Evolutionary conservation across 805 yeast genomes (phyloP), one percentile per base, ranked within the genome.

Genomic region (Saturnispora besseyi): DNA sequence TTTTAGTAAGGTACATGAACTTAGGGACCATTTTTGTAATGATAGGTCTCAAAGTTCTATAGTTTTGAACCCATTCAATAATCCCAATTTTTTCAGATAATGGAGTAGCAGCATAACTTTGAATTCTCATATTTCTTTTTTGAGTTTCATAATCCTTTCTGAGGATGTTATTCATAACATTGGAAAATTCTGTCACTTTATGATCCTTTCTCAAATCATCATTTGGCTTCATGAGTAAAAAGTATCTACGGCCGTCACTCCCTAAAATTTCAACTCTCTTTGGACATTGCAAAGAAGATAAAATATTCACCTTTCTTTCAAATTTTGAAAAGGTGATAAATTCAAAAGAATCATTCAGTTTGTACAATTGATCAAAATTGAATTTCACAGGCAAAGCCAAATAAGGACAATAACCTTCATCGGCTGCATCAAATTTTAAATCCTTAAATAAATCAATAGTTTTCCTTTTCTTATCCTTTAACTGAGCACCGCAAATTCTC

Each of bases 141-240:
- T 83, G 76, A 0, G 97, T 82, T 44, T 84, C 96, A 12, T 76
- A 73, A 59, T 84, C 85, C 18, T 75, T 74, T 21, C 71, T 66
- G 50, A 93, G 69, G 30, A 93, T 62, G 56, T 87, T 77, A 61
- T 90, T 90, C 64, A 93, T 80, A 65, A 89, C 84, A 1, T 87
- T 79, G 0, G 97, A 87, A 58, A 93, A 84, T 58, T 95, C 93
- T 85, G 89, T 85, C 47, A 91, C 78, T 58, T 95, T 85, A 4
- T 96, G 93, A 70, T 95, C 99, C 61, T 95, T 95, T 55, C 98
- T 71, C 18, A 95, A 82, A 68, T 93, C 99, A 65, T 93, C 99
- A 54, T 81, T 77, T 8, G 83, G 81, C 61, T 93, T 93, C 58
- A 95, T 82, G 68, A 93, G 74, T 13, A 93, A 73, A 18, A 83